Evolutionary conservation across 2,329 filamentous ascomycete genomes (phyloP).

Genomic region (Pestalotiopsis sp.): DNA sequence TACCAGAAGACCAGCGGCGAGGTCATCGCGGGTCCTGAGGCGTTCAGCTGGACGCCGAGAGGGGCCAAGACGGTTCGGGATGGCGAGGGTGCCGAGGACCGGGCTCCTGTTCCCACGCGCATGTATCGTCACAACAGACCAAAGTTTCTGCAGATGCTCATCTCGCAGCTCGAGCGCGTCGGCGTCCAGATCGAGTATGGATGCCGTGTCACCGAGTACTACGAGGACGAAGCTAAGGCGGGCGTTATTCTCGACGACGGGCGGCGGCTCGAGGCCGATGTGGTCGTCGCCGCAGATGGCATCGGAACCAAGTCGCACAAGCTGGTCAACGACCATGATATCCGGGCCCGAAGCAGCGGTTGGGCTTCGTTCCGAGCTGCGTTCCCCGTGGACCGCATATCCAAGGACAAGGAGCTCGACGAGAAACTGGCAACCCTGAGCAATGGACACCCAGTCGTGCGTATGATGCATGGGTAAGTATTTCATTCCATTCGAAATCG

Average conservation of each 20-base stretch:
- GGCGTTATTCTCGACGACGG: constrained; percentile 4
- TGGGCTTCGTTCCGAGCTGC: background rate
- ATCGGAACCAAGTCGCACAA: constrained; percentile 19
- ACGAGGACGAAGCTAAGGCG: constrained; percentile 7
- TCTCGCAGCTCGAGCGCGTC: constrained; percentile 17
- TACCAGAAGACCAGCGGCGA: constrained; percentile 24
- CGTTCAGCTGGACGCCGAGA: constrained; percentile 8
- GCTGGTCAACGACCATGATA: constrained; percentile 20
- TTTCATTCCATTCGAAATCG: background rate
- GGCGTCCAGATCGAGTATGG: constrained; percentile 21
- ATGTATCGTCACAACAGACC: constrained; percentile 19
- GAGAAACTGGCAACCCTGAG: background rate
- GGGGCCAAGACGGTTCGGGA: no score
- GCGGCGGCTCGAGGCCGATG: background rate
- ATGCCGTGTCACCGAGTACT: constrained; percentile 17
- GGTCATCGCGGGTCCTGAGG: constrained; percentile 16
- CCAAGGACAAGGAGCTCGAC: background rate
- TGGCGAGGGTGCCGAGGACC: no score
- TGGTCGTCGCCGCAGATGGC: constrained; percentile 4
- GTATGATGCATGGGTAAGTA: constrained; percentile 7
- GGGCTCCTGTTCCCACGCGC: background rate
- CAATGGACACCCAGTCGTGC: background rate
- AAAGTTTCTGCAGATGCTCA: constrained; percentile 19
- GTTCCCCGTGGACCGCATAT: background rate
- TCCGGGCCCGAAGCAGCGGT: constrained; percentile 11